phyloP scores from a whole-genome alignment of 2,329 filamentous ascomycete genomes.

The Fonsecaea erecta region DNA sequence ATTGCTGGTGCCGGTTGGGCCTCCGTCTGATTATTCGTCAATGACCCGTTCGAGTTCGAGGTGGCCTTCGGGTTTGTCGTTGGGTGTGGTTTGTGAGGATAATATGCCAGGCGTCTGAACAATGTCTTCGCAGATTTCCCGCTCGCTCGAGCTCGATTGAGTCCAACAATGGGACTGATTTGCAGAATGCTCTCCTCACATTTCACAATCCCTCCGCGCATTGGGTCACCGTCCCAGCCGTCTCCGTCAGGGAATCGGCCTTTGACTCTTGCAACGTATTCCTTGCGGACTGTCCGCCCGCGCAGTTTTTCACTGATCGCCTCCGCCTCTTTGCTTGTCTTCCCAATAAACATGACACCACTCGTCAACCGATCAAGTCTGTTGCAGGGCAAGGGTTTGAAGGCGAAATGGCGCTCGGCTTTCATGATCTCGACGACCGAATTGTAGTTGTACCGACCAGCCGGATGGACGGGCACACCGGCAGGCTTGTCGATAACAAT shows the following conservation, averaged over 20 bases:
- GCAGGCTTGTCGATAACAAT: constrained; percentile 97
- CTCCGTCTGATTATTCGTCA: constrained; percentile 5
- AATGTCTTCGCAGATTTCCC: constrained; percentile 89
- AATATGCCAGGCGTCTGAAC: constrained; percentile 92
- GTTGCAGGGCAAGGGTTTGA: constrained; percentile 77
- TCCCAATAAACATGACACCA: constrained; percentile 97
- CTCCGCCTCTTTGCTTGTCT: constrained; percentile 79
- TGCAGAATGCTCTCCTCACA: constrained; percentile 93
- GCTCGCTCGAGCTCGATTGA: constrained; percentile 92
- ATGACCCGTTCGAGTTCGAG: neutral
- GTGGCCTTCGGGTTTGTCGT: neutral
- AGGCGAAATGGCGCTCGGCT: constrained; percentile 66
- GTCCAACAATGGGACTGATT: constrained; percentile 90
- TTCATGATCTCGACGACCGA: constrained; percentile 92
- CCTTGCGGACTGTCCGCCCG: constrained; percentile 83
- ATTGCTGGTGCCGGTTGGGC: constrained; percentile 43
- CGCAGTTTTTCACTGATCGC: constrained; percentile 76
- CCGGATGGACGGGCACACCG: constrained; percentile 92
- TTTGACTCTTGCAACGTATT: constrained; percentile 89
- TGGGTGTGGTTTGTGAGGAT: constrained; percentile 58
- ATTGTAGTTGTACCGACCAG: constrained; percentile 94
- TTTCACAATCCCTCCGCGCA: constrained; percentile 67
- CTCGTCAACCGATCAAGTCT: constrained; percentile 92
- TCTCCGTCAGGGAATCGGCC: constrained; percentile 82
- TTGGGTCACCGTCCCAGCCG: constrained; percentile 32